Conservation (phyloP, 352 stramenopile genomes). For the Blastocystis sp. region DNA sequence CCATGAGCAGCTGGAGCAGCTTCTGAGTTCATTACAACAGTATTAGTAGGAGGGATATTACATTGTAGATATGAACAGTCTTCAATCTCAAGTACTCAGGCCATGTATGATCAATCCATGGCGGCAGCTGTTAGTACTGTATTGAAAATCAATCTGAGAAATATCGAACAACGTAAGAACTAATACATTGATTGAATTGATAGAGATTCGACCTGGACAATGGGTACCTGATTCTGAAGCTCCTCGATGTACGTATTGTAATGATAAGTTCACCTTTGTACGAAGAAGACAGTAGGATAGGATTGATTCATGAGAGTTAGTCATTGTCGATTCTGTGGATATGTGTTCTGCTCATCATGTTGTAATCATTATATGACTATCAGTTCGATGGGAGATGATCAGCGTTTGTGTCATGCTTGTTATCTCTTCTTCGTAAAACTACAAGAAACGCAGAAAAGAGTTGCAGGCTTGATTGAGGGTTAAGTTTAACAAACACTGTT, state of each 20-base stretch:
- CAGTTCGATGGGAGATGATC: neutral
- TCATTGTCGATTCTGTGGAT: conserved; percentile 33
- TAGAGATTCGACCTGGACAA: neutral
- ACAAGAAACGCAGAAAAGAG: neutral
- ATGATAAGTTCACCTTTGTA: conserved; percentile 23
- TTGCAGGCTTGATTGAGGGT: neutral
- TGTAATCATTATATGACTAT: conserved; percentile 31
- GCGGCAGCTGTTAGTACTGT: neutral
- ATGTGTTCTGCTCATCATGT: conserved; percentile 44
- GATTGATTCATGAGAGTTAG: neutral
- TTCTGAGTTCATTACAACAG: neutral
- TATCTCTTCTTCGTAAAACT: conserved; percentile 29
- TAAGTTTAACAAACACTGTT: neutral
- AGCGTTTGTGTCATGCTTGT: conserved; percentile 30
- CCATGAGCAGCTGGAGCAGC: neutral
- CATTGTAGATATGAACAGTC: neutral
- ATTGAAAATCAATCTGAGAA: neutral
- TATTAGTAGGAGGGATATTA: neutral
- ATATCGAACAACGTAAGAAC: neutral
- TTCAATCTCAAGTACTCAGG: neutral
- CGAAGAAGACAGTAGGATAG: conserved; percentile 25
- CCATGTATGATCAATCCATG: neutral
- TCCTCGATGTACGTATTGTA: neutral
- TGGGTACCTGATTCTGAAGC: neutral
- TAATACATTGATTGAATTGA: neutral